A percentile compares a stretch with the other conserved stretches of the same genome.
phyloP scores from a whole-genome alignment of 192 early-diverging fungal species.

The Polychytrium aggregatum region DNA sequence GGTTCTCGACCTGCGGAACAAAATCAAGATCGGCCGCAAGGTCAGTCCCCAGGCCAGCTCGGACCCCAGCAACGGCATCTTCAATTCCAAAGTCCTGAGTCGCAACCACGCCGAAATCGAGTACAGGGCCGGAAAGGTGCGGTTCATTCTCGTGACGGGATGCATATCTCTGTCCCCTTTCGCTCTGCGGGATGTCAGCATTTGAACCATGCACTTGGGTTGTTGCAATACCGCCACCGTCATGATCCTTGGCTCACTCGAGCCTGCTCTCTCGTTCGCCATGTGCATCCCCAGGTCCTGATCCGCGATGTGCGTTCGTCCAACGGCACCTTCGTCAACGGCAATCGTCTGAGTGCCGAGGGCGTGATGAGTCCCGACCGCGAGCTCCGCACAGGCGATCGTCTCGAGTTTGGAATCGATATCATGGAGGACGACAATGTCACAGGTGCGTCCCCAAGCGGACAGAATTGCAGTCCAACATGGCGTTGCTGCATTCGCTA shows the following conservation, averaged over 20 bases:
- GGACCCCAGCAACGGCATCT: conserved; percentile 58
- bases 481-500: no score
- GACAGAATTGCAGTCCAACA: no score
- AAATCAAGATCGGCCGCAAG: conserved; percentile 61
- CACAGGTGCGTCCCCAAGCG: no score
- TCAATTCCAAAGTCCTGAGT: conserved; percentile 74
- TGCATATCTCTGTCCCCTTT: no score
- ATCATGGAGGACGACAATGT: conserved; percentile 63
- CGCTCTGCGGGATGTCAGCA: no score
- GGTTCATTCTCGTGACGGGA: no score
- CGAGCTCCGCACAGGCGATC: conserved; percentile 48
- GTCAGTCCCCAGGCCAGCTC: conserved; percentile 50
- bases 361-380: conserved; percentile 41
- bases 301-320: conserved; percentile 66
- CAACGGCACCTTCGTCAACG: conserved; percentile 78
- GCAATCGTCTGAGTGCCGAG: conserved; percentile 54
- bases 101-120: conserved; percentile 67
- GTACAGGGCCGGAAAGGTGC: conserved; percentile 49
- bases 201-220: no score
- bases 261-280: neutral
- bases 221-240: no score
- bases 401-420: conserved; percentile 70
- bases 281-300: conserved; percentile 32
- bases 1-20: conserved; percentile 37
- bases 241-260: no score